These are phyloP conservation scores for Colletotrichum liaoningense DNA, from an alignment of 2,329 filamentous ascomycete genomes.

Conservation along the genomic window DNA sequence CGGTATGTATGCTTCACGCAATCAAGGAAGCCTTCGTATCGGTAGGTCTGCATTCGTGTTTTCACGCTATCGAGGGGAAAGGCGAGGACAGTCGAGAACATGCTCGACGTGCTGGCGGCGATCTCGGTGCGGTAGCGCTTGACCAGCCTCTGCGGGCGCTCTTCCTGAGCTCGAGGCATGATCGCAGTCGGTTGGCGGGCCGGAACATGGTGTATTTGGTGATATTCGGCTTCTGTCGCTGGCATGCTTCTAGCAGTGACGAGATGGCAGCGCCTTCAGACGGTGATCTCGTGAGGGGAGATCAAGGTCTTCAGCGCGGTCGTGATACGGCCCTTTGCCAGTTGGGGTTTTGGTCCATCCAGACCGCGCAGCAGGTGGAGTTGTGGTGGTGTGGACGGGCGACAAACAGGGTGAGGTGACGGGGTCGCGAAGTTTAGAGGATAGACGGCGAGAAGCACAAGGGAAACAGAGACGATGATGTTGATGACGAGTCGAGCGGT, in stretches of 20 bases:
- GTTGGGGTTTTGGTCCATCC: slow-evolving; percentile 33
- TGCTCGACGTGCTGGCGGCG: slow-evolving; percentile 80
- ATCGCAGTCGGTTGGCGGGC: slow-evolving; percentile 51
- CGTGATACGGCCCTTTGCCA: slow-evolving; percentile 56
- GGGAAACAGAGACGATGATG: slow-evolving; percentile 7
- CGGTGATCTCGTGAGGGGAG: slow-evolving; percentile 60
- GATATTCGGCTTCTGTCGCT: slow-evolving; percentile 48
- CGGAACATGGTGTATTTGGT: slow-evolving; percentile 57
- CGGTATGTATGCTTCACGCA: slow-evolving; percentile 82
- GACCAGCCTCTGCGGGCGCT: slow-evolving; percentile 60
- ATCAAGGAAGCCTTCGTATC: slow-evolving; percentile 79
- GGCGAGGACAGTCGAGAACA: slow-evolving; percentile 82
- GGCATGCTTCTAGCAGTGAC: slow-evolving; percentile 52
- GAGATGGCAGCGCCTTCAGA: slow-evolving; percentile 55
- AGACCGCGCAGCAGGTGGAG: slow-evolving; percentile 22
- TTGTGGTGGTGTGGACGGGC: neutral
- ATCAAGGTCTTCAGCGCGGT: slow-evolving; percentile 71
- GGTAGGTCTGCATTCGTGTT: slow-evolving; percentile 89
- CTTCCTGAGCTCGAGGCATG: slow-evolving; percentile 51
- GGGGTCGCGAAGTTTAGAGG: neutral
- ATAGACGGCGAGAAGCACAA: neutral
- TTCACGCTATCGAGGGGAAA: slow-evolving; percentile 92
- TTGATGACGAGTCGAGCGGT: slow-evolving; percentile 7
- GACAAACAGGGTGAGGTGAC: neutral
- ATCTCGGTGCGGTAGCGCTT: slow-evolving; percentile 86